These are phyloP conservation scores for Nicotiana benthamiana DNA, from an alignment of 257 asterid genomes.

Conservation along the genomic window DNA sequence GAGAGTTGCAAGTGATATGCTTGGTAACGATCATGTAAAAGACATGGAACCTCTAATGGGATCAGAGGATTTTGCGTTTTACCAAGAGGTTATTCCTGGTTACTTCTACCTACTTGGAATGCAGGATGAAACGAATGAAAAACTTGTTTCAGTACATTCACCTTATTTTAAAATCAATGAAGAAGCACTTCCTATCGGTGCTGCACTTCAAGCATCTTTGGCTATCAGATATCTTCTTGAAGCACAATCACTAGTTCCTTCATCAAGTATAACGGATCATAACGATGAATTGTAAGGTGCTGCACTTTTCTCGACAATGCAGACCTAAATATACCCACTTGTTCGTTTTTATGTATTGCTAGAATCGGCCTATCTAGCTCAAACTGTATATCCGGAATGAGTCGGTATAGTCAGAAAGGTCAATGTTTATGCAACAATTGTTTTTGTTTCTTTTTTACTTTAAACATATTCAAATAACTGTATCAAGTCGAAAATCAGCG, in stretches of 20 bases:
- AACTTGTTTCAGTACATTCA: conserved; percentile 46
- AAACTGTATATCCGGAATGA: conserved; percentile 2
- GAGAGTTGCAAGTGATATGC: conserved; percentile 62
- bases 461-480: not conserved
- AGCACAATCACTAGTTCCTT: conserved; percentile 15
- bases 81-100: conserved; percentile 68
- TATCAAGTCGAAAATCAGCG: not conserved
- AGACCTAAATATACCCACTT: not conserved
- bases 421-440: not conserved
- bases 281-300: conserved; percentile 54
- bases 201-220: conserved; percentile 90
- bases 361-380: not conserved
- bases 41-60: conserved; percentile 70
- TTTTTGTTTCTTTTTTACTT: too few relatives aligned
- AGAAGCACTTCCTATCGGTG: conserved; percentile 73
- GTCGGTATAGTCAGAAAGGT: not conserved
- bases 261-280: conserved; percentile 18
- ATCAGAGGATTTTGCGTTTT: conserved; percentile 79
- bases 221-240: conserved; percentile 53
- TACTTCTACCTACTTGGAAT: conserved; percentile 65
- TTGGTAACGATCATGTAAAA: conserved; percentile 38
- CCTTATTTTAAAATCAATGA: conserved; percentile 61
- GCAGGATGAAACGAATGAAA: conserved; percentile 39
- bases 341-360: not conserved
- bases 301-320: not conserved